Percentiles rank a stretch among this genome's conserved stretches.
Evolutionary conservation across 305 asterid species (phyloP).

Genomic region (Fraxinus latifolia): DNA sequence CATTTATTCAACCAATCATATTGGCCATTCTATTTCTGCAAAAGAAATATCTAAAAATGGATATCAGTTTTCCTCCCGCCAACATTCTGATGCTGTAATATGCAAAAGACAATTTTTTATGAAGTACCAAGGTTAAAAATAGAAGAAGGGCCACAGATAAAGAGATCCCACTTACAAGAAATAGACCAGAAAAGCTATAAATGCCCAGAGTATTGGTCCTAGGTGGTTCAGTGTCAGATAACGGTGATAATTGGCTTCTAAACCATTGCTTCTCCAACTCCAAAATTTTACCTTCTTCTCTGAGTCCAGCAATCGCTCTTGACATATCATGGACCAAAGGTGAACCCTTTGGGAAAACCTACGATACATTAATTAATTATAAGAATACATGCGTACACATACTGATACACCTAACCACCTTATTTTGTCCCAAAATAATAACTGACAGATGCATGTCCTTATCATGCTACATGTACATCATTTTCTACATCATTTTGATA

Average conservation of each 20-base stretch:
- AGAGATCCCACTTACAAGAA: conserved; percentile 25
- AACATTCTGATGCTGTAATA: background rate
- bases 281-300: conserved; percentile 31
- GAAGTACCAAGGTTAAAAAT: conserved; percentile 9
- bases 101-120: conserved; percentile 5
- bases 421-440: background rate
- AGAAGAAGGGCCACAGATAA: conserved; percentile 17
- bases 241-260: background rate
- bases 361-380: background rate
- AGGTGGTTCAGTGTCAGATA: background rate
- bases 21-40: background rate
- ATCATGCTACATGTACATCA: too few species aligned
- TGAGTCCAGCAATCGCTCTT: conserved; percentile 27
- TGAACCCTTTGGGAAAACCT: conserved; percentile 36
- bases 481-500: too few species aligned
- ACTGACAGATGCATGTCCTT: background rate
- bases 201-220: conserved; percentile 1
- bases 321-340: conserved; percentile 28
- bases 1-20: background rate
- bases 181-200: conserved; percentile 22
- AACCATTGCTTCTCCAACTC: conserved; percentile 35
- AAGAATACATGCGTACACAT: background rate
- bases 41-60: background rate
- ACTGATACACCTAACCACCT: background rate
- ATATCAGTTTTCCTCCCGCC: conserved; percentile 4